A percentile compares a stretch with the other conserved stretches of the same genome.
phyloP scores from a whole-genome alignment of 2,329 filamentous ascomycete genomes.

The Hypoxylon sp. region DNA sequence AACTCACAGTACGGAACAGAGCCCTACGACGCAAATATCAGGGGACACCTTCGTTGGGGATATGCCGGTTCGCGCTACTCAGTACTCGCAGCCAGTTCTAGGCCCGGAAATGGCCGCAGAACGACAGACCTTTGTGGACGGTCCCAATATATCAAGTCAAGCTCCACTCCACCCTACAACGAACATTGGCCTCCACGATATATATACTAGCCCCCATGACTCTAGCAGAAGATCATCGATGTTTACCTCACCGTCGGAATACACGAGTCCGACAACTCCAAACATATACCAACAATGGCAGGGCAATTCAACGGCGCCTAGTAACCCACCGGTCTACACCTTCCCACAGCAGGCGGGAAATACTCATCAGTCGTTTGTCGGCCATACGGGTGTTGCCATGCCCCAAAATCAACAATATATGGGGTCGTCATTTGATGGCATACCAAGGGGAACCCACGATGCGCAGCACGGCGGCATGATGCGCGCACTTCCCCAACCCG shows the following conservation, averaged over 20 bases:
- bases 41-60: constrained; percentile 52
- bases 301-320: constrained; percentile 59
- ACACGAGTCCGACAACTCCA: constrained; percentile 57
- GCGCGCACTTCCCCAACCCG: constrained; percentile 41
- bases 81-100: constrained; percentile 61
- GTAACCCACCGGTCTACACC: constrained; percentile 62
- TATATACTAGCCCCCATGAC: constrained; percentile 63
- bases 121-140: constrained; percentile 52
- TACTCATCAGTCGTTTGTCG: constrained; percentile 49
- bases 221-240: constrained; percentile 63
- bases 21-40: constrained; percentile 50
- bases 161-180: constrained; percentile 52
- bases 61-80: constrained; percentile 60
- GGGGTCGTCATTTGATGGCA: constrained; percentile 50
- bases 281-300: constrained; percentile 64
- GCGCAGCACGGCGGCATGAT: constrained; percentile 49
- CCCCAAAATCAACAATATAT: constrained; percentile 50
- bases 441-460: constrained; percentile 51
- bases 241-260: constrained; percentile 62
- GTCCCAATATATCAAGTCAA: constrained; percentile 43
- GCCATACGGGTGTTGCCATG: constrained; percentile 50
- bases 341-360: constrained; percentile 60
- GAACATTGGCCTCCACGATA: constrained; percentile 60
- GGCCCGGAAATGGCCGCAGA: constrained; percentile 60
- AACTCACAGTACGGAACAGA: constrained; percentile 57